These are phyloP conservation scores for Acacia confusa DNA, from an alignment of 306 rosid species.

Conservation along the genomic window DNA sequence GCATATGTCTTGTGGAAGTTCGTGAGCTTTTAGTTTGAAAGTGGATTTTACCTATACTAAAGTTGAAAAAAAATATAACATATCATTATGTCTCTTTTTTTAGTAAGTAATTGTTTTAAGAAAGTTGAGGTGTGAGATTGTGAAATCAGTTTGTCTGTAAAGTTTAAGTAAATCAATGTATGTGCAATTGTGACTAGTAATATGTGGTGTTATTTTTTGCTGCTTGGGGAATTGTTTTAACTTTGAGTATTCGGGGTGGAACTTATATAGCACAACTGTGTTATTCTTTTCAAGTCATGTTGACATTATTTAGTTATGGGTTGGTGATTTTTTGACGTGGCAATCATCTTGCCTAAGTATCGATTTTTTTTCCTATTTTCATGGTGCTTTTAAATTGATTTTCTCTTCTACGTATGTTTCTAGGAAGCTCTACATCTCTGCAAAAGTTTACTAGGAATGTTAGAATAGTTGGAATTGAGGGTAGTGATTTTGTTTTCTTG, in stretches of 20 bases:
- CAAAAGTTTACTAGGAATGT: background rate
- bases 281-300: background rate
- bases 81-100: constrained; percentile 2
- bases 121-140: constrained; percentile 6
- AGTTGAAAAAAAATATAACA: background rate
- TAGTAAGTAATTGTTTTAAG: background rate
- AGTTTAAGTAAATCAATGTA: background rate
- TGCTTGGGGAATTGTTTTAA: background rate
- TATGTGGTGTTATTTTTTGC: background rate
- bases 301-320: constrained; percentile 4
- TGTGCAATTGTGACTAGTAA: background rate
- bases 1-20: background rate
- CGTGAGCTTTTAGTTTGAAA: background rate
- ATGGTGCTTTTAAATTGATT: background rate
- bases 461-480: background rate
- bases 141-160: background rate
- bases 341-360: background rate
- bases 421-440: background rate
- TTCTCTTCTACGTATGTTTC: background rate
- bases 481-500: background rate
- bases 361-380: background rate
- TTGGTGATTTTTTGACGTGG: background rate
- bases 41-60: background rate
- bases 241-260: background rate
- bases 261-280: background rate